Evolutionary conservation across 371 early-diverging fungal genomes (phyloP).

Genomic region (Choanephora cucurbitarum): DNA sequence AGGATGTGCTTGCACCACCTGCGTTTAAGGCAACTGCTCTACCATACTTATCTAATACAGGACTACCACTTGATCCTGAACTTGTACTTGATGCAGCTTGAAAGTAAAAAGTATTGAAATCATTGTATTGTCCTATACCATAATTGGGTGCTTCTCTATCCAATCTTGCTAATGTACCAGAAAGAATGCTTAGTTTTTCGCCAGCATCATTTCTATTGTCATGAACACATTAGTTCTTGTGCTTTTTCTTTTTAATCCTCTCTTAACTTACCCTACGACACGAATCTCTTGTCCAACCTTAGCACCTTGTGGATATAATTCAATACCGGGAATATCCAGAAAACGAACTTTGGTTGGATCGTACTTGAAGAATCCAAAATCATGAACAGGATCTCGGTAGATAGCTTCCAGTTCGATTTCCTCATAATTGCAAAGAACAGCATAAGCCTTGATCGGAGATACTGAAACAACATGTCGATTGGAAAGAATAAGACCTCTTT

Average conservation of each 20-base stretch:
- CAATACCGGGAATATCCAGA: slow-evolving; percentile 68
- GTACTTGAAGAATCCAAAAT: slow-evolving; percentile 90
- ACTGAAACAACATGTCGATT: slow-evolving; percentile 90
- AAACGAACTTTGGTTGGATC: slow-evolving; percentile 76
- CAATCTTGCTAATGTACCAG: slow-evolving; percentile 78
- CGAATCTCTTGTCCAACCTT: slow-evolving; percentile 82
- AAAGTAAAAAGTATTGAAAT: slow-evolving; percentile 71
- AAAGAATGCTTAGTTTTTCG: slow-evolving; percentile 73
- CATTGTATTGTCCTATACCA: slow-evolving; percentile 69
- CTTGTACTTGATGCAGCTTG: slow-evolving; percentile 72
- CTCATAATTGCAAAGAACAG: slow-evolving; percentile 84
- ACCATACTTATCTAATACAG: slow-evolving; percentile 70
- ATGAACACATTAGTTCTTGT: not conserved
- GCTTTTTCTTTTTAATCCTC: too few species aligned
- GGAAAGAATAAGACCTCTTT: slow-evolving; percentile 82
- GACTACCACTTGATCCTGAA: slow-evolving; percentile 68
- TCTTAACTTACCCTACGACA: slow-evolving; percentile 64
- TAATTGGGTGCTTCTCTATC: slow-evolving; percentile 79
- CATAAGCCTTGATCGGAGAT: slow-evolving; percentile 82
- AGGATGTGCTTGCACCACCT: slow-evolving; percentile 60
- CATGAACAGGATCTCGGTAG: slow-evolving; percentile 88
- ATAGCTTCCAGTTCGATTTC: slow-evolving; percentile 82
- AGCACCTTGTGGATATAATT: slow-evolving; percentile 73
- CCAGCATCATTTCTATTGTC: slow-evolving; percentile 57
- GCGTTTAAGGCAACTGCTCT: slow-evolving; percentile 72